phyloP scores from a whole-genome alignment of 345 rosid genomes.

The Syzygium aromaticum region DNA sequence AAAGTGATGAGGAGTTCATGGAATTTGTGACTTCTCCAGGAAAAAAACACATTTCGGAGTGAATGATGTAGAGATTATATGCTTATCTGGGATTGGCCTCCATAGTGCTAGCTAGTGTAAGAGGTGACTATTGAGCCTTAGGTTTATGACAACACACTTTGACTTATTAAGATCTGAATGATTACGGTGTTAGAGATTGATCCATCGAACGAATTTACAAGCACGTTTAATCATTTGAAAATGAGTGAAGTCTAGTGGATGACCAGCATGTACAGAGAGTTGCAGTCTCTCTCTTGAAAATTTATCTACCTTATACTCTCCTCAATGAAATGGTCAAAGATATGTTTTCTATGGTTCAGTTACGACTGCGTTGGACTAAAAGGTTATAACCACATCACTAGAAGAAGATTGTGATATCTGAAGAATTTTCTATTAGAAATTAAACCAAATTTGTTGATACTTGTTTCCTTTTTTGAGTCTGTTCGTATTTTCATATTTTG shows the following conservation, averaged over 20 bases:
- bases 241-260: neutral
- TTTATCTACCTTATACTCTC: neutral
- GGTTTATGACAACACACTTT: neutral
- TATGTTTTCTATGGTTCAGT: neutral
- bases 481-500: too few species aligned
- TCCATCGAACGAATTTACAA: neutral
- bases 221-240: neutral
- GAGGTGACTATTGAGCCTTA: neutral
- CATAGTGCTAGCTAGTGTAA: neutral
- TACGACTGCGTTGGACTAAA: neutral
- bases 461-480: too few species aligned
- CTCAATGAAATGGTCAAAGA: neutral
- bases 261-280: neutral
- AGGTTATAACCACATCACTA: neutral
- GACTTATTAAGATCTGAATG: neutral
- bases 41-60: neutral
- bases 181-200: neutral
- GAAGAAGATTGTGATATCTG: neutral
- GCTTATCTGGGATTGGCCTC: neutral
- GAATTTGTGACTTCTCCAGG: neutral
- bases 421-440: too few species aligned
- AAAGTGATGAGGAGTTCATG: conserved; percentile 9
- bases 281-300: neutral
- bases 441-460: too few species aligned
- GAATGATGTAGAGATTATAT: neutral